phyloP scores from a whole-genome alignment of 163 green algal species.

The Scenedesmus sp. region DNA sequence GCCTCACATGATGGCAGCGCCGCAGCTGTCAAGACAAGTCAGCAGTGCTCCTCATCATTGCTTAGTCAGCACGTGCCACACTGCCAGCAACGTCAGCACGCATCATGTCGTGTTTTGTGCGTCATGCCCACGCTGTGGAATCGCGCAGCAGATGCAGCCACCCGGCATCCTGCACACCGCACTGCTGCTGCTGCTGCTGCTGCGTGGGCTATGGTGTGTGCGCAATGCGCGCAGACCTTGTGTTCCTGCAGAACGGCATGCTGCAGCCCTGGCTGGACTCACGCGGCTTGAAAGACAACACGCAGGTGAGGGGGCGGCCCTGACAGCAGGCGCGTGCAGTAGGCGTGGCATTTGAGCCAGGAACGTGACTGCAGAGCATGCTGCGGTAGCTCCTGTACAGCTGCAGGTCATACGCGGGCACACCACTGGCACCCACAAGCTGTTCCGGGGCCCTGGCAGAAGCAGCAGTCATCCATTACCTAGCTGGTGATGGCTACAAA shows the following conservation, averaged over 20 bases:
- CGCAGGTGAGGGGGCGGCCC: constrained; percentile 75
- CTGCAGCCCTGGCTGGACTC: constrained; percentile 95
- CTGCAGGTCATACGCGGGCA: too few species aligned
- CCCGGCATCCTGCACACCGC: background rate
- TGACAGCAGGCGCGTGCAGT: background rate
- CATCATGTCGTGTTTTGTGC: too few species aligned
- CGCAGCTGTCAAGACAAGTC: too few species aligned
- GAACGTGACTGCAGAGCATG: background rate
- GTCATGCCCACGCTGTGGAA: too few species aligned
- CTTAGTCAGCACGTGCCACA: background rate
- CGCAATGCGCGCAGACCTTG: constrained; percentile 84
- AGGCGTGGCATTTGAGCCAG: too few species aligned
- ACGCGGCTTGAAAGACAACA: constrained; percentile 87
- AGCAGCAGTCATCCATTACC: too few species aligned
- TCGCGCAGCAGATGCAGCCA: background rate
- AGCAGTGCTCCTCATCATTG: too few species aligned
- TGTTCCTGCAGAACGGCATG: constrained; percentile 99
- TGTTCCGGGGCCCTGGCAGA: too few species aligned
- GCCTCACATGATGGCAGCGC: too few species aligned
- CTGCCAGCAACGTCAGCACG: too few species aligned
- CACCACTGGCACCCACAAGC: too few species aligned
- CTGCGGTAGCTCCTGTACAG: background rate
- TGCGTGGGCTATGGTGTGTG: background rate
- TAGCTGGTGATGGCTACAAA: too few species aligned
- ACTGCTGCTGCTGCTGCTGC: constrained; percentile 15